A percentile compares a stretch with the other conserved stretches of the same genome.
Conservation (phyloP, 139 green algal species). For the Closterium sp. region DNA sequence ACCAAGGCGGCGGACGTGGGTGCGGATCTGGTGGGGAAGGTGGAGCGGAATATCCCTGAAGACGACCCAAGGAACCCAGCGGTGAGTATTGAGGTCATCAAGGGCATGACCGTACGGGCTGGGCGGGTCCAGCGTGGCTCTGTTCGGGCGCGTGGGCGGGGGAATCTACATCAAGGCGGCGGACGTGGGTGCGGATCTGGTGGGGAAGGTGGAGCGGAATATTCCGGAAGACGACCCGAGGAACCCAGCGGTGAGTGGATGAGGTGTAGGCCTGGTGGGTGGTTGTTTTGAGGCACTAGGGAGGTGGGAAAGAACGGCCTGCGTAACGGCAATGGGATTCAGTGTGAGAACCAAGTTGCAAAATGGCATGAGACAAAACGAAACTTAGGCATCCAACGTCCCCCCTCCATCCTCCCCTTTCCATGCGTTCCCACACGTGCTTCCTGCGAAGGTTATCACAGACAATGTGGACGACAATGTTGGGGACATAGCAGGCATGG, state of each 20-base stretch:
- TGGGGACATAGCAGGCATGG: slow-evolving; percentile 98
- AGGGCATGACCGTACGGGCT: slow-evolving; percentile 55
- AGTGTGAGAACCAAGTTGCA: too few relatives aligned
- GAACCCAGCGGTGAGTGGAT: slow-evolving; percentile 76
- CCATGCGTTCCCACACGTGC: too few relatives aligned
- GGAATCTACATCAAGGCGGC: slow-evolving; percentile 82
- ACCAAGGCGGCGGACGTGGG: slow-evolving; percentile 78
- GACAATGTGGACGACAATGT: slow-evolving; percentile 96
- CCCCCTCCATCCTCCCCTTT: too few relatives aligned
- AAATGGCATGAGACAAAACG: too few relatives aligned
- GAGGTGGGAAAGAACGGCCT: slow-evolving; percentile 45
- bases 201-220: slow-evolving; percentile 79
- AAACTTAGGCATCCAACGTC: too few relatives aligned
- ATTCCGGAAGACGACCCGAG: slow-evolving; percentile 93
- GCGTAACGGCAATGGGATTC: too few relatives aligned
- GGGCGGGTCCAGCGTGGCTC: slow-evolving; percentile 21
- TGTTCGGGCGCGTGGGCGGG: slow-evolving; percentile 80
- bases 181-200: slow-evolving; percentile 93
- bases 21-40: slow-evolving; percentile 76
- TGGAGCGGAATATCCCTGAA: slow-evolving; percentile 74
- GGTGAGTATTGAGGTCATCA: slow-evolving; percentile 85
- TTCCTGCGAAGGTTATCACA: too few relatives aligned
- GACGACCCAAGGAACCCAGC: slow-evolving; percentile 77
- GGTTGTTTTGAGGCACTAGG: too few relatives aligned
- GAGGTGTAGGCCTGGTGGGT: too few relatives aligned